A percentile compares a stretch with the other conserved stretches of the same genome.
These are phyloP conservation scores for Fonsecaea nubica DNA, from an alignment of 2,329 filamentous ascomycete genomes.

Conservation along the genomic window DNA sequence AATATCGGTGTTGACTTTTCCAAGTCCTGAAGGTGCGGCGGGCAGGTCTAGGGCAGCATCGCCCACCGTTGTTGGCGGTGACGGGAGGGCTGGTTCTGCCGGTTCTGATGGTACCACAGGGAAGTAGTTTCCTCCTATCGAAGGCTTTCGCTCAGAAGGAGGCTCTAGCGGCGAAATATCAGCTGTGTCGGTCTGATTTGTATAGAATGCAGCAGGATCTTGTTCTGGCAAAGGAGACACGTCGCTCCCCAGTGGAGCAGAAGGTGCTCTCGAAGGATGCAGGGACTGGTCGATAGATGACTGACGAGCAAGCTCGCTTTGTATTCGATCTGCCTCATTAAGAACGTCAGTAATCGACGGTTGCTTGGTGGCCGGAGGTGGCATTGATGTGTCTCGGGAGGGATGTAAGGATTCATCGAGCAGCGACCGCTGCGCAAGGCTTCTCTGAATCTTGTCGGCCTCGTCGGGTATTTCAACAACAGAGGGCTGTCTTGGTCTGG, in stretches of 20 bases:
- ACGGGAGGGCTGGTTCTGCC: conserved; percentile 43
- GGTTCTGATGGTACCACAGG: conserved; percentile 55
- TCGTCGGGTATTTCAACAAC: conserved; percentile 69
- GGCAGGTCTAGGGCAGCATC: conserved; percentile 39
- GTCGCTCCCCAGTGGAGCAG: conserved; percentile 28
- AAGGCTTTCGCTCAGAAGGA: conserved; percentile 53
- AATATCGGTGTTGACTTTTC: conserved; percentile 10
- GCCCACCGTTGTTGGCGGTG: conserved; percentile 37
- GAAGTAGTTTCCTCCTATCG: conserved; percentile 65
- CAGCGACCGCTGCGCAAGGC: conserved; percentile 56
- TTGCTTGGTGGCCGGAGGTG: conserved; percentile 47
- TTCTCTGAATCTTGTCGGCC: conserved; percentile 55
- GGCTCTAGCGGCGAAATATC: conserved; percentile 62
- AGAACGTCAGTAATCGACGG: conserved; percentile 66
- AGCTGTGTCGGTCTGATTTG: conserved; percentile 45
- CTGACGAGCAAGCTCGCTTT: conserved; percentile 52
- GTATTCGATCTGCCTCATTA: conserved; percentile 61
- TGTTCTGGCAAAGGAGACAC: conserved; percentile 37
- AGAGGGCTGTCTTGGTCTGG: conserved; percentile 58
- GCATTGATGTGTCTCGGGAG: conserved; percentile 51
- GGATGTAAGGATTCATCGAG: conserved; percentile 59
- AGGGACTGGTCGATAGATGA: conserved; percentile 58
- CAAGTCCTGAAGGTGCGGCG: conserved; percentile 37
- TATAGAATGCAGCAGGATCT: conserved; percentile 46
- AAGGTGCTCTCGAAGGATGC: conserved; percentile 49